These are phyloP conservation scores for Talaromyces marneffei DNA, from an alignment of 2,329 filamentous ascomycete genomes.

Conservation along the genomic window DNA sequence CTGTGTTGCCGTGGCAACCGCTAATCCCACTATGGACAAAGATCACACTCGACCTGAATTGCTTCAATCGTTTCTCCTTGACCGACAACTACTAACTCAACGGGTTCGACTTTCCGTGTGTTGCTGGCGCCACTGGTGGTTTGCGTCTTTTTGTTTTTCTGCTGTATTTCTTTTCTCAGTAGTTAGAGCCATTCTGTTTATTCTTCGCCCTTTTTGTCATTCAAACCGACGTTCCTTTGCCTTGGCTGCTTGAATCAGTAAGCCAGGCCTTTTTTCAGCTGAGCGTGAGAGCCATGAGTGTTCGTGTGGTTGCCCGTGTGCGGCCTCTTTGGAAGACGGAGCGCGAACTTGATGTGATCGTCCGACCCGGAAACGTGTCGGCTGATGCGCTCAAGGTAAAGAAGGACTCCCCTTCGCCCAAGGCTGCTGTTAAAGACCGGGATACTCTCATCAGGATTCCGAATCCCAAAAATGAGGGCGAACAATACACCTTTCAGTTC, in stretches of 20 bases:
- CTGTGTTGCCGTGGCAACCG: slow-evolving; percentile 10
- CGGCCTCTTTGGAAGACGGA: slow-evolving; percentile 82
- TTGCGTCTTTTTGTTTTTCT: slow-evolving; percentile 2
- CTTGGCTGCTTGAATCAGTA: background rate
- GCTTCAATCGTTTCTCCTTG: background rate
- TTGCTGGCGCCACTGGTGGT: background rate
- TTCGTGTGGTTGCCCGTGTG: slow-evolving; percentile 85
- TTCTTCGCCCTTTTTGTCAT: background rate
- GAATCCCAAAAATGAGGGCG: slow-evolving; percentile 84
- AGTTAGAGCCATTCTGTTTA: slow-evolving; percentile 1
- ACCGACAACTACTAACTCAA: background rate
- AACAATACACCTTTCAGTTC: slow-evolving; percentile 92
- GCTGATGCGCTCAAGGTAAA: slow-evolving; percentile 21
- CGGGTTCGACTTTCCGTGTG: background rate
- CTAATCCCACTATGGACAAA: background rate
- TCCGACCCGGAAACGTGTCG: slow-evolving; percentile 52
- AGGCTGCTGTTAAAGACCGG: slow-evolving; percentile 43
- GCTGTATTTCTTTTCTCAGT: slow-evolving; percentile 3
- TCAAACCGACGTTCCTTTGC: background rate
- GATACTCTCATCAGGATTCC: slow-evolving; percentile 76
- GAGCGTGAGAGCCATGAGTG: slow-evolving; percentile 39
- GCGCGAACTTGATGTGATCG: slow-evolving; percentile 79
- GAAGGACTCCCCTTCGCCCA: slow-evolving; percentile 22
- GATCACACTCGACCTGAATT: background rate
- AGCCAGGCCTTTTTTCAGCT: background rate